Evolutionary conservation across 78 protist species (phyloP).

Genomic region (Cavenderia fasciculata): DNA sequence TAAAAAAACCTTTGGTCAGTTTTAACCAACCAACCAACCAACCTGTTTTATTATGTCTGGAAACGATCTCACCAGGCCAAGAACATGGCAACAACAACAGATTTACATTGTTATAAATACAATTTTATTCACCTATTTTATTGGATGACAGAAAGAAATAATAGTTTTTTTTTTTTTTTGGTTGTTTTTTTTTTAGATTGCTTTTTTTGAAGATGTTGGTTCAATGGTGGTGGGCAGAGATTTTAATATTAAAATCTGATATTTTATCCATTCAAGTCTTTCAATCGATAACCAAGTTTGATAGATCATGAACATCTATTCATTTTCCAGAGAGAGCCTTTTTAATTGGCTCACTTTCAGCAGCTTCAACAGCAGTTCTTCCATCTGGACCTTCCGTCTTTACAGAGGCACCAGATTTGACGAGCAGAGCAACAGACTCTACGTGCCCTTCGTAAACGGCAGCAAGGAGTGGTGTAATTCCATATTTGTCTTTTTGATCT

Average conservation of each 20-base stretch:
- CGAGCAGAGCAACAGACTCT: constrained; percentile 18
- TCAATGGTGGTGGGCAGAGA: neutral
- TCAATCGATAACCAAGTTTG: neutral
- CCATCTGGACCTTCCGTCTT: constrained; percentile 57
- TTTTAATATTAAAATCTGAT: neutral
- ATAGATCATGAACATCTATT: neutral
- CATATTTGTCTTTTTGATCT: constrained; percentile 38
- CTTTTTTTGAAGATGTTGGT: neutral
- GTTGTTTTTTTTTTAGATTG: neutral
- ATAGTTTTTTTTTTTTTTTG: neutral
- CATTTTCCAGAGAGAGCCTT: neutral
- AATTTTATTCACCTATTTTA: too few relatives aligned
- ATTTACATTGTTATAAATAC: too few relatives aligned
- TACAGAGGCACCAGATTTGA: constrained; percentile 27
- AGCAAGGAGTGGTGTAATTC: constrained; percentile 72
- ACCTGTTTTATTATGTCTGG: too few relatives aligned
- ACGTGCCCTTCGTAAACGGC: constrained; percentile 65
- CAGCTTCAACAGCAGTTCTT: constrained; percentile 47
- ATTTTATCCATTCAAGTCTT: neutral
- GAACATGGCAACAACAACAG: too few relatives aligned
- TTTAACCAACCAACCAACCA: neutral
- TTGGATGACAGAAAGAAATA: too few relatives aligned
- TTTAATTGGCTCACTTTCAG: constrained; percentile 25
- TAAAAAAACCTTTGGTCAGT: neutral
- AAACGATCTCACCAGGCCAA: too few relatives aligned